phyloP scores from a whole-genome alignment of 2,329 filamentous ascomycete species.

The Microthyrium microscopicum region DNA sequence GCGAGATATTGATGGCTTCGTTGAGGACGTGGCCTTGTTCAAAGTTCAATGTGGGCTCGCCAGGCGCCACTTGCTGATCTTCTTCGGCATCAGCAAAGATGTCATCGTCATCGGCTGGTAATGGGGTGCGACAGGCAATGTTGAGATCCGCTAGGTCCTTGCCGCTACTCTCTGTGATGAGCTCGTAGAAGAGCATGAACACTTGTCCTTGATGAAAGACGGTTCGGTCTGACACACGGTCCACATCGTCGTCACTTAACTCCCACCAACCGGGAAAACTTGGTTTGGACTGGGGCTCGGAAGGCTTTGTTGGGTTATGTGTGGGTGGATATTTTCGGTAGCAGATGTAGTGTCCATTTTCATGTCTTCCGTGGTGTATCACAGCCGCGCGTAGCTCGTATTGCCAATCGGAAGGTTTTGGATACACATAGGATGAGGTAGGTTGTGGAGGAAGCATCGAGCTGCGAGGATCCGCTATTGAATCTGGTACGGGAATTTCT shows the following conservation, averaged over 20 bases:
- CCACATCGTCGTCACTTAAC: slow-evolving; percentile 77
- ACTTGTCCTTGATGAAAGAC: slow-evolving; percentile 65
- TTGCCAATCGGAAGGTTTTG: slow-evolving; percentile 18
- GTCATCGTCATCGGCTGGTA: no score
- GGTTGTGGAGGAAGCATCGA: slow-evolving; percentile 49
- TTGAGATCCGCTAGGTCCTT: no score
- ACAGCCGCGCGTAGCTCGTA: slow-evolving; percentile 74
- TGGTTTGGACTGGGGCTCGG: slow-evolving; percentile 10
- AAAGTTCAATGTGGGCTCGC: no score
- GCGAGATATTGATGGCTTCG: no score
- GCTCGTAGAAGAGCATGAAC: slow-evolving; percentile 97
- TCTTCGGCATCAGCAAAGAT: no score
- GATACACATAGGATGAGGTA: slow-evolving; percentile 21
- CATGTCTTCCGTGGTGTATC: slow-evolving; percentile 78
- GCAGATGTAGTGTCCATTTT: slow-evolving; percentile 91
- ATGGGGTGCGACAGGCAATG: no score
- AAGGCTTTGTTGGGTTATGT: slow-evolving; percentile 5
- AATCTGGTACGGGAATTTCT: no score
- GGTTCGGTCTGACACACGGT: slow-evolving; percentile 51
- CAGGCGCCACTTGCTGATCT: no score
- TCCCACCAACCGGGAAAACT: slow-evolving; percentile 71
- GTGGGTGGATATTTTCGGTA: slow-evolving; percentile 52
- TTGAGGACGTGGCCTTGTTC: no score
- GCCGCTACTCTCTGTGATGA: background rate
- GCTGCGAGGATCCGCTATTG: slow-evolving; percentile 48